These are phyloP conservation scores for Cyclotella sp. DNA, from an alignment of 108 stramenopile genomes.

Conservation along the genomic window DNA sequence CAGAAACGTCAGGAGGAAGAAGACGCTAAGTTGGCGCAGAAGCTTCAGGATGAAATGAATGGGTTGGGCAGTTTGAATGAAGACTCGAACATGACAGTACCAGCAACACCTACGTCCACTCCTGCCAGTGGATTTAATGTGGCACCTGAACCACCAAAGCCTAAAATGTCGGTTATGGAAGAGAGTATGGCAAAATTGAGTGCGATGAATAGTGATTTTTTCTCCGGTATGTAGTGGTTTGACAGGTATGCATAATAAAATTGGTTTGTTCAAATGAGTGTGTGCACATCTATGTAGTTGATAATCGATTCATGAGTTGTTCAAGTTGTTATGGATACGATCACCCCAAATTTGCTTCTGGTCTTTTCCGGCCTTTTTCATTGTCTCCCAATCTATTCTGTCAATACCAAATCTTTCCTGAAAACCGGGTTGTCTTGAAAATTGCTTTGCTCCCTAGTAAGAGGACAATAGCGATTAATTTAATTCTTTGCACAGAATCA, in stretches of 20 bases:
- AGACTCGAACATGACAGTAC: constrained; percentile 11
- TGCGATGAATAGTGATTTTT: constrained; percentile 88
- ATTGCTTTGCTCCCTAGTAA: constrained; percentile 45
- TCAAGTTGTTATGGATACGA: constrained; percentile 13
- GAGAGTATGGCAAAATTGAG: constrained; percentile 72
- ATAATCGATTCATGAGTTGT: not conserved
- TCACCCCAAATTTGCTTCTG: constrained; percentile 52
- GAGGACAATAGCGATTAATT: not conserved
- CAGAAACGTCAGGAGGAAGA: constrained; percentile 47
- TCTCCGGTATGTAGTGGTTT: constrained; percentile 60
- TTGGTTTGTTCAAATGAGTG: not conserved
- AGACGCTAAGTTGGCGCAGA: constrained; percentile 55
- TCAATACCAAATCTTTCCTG: constrained; percentile 49
- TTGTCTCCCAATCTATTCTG: constrained; percentile 49
- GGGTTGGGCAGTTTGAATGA: constrained; percentile 26
- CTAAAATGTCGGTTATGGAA: constrained; percentile 65
- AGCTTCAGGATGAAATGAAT: constrained; percentile 46
- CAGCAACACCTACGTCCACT: constrained; percentile 40
- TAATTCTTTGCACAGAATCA: not conserved
- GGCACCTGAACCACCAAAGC: constrained; percentile 35
- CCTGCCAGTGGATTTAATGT: constrained; percentile 32
- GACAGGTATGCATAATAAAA: not conserved
- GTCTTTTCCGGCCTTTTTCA: constrained; percentile 54
- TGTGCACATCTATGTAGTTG: not conserved
- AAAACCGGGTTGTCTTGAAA: constrained; percentile 38